Percentiles rank a stretch among this genome's conserved stretches.
phyloP scores from a whole-genome alignment of 345 rosid genomes.

The Gossypium anomalum region DNA sequence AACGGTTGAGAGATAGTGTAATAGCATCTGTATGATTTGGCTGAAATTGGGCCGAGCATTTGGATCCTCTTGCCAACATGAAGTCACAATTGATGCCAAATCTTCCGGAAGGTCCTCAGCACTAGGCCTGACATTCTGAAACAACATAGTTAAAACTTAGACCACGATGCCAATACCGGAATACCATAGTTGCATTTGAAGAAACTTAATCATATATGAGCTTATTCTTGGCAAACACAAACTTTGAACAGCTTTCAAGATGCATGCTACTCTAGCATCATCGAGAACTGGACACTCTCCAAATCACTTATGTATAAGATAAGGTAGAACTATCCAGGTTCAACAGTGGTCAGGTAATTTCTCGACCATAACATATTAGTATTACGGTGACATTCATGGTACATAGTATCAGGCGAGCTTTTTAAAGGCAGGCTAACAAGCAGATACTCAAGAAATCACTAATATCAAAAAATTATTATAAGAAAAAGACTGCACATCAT shows the following conservation, averaged over 20 bases:
- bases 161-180: background rate
- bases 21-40: slow-evolving; percentile 82
- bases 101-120: slow-evolving; percentile 74
- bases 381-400: background rate
- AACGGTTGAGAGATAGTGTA: slow-evolving; percentile 54
- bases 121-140: slow-evolving; percentile 84
- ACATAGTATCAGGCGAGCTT: background rate
- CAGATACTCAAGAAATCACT: background rate
- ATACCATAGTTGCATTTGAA: background rate
- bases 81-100: slow-evolving; percentile 65
- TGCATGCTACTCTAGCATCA: background rate
- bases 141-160: slow-evolving; percentile 5
- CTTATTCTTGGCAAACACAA: background rate
- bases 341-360: background rate
- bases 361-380: background rate
- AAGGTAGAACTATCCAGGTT: background rate
- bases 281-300: background rate
- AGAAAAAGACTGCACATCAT: background rate
- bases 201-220: background rate
- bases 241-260: background rate
- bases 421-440: background rate
- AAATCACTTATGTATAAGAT: background rate
- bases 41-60: slow-evolving; percentile 78
- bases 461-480: background rate
- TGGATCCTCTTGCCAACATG: slow-evolving; percentile 99